Conservation (phyloP, 306 rosid species). For the Crotalaria pallida region DNA sequence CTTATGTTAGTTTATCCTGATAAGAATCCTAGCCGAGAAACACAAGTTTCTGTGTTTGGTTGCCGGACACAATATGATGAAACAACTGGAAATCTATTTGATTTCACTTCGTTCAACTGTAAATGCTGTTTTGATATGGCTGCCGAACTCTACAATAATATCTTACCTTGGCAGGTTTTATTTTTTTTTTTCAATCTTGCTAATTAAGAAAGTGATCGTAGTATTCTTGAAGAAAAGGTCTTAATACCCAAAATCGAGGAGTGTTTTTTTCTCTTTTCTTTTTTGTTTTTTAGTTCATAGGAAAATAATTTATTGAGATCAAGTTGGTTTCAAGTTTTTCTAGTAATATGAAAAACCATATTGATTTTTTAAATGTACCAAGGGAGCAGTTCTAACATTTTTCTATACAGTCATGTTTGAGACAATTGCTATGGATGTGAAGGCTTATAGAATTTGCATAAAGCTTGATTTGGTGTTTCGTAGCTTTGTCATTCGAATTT, state of each 20-base stretch:
- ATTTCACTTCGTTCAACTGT: no score
- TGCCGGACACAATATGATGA: no score
- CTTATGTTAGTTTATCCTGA: neutral
- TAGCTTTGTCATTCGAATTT: slow-evolving; percentile 16
- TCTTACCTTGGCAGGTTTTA: neutral
- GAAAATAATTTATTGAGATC: neutral
- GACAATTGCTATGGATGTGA: slow-evolving; percentile 2
- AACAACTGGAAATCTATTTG: no score
- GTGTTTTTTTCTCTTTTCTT: neutral
- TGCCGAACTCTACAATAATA: no score
- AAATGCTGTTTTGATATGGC: no score
- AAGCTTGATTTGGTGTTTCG: slow-evolving; percentile 1
- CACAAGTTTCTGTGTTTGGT: no score
- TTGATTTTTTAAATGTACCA: neutral
- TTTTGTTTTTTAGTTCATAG: neutral
- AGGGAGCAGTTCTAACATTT: neutral
- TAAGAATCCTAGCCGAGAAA: neutral
- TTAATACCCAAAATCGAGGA: neutral
- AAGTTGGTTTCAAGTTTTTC: neutral
- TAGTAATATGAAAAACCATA: neutral
- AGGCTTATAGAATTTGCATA: neutral
- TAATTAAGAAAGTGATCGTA: neutral
- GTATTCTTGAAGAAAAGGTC: neutral
- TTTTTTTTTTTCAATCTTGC: neutral
- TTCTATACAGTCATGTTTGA: neutral